Base-by-base conservation (phyloP, 2,329 filamentous ascomycete species). In the Penicillium sp. region DNA sequence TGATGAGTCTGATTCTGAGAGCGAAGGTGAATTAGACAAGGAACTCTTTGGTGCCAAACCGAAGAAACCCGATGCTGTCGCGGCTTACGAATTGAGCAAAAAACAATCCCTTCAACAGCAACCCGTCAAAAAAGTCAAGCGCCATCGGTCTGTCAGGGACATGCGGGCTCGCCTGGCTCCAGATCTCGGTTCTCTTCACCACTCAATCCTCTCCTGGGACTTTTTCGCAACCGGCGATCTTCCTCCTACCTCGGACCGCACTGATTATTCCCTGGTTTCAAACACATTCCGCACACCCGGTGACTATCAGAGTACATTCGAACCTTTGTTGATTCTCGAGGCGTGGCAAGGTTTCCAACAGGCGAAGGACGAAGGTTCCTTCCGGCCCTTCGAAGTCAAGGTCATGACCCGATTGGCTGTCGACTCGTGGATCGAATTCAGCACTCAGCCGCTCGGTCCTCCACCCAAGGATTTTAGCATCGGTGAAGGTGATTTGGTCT, bases 291-390 rank as follows among this genome's bases (percentile, higher is more conserved):
- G 79, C 29, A 87, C 91, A 63, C 89, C 92, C 0, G 77, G 78
- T 42, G 86, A 89, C 48, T 99, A 99, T 71, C 90, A 95, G 71
- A 82, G 85, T 57, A 96, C 92, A 0, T 99, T 99, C 73, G 87
- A 95, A 63, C 92, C 93, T 6, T 80, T 99, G 22, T 81, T 99
- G 34, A 86, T 94, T 31, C 88, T 96, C 26, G 94, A 99, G 78
- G 93, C 93, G 31, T 99, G 94, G 94, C 89, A 95, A 69, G 89
- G 90, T 5, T 94, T 99, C 71, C 87, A 95, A 49, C 92, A 91
- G 48, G 85, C 90, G 20, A 92, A 92, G 71, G 91, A 97, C 67
- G 94, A 99, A 73, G 85, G 87, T 46, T 89, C 84, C 20, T 85
- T 86, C 61, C 91, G 88, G 69, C 80, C 90, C 0, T 95, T 96